A percentile compares a stretch with the other conserved stretches of the same genome.
phyloP scores from a whole-genome alignment of 768 basidiomycete species.

The Lyophyllum shimeji region DNA sequence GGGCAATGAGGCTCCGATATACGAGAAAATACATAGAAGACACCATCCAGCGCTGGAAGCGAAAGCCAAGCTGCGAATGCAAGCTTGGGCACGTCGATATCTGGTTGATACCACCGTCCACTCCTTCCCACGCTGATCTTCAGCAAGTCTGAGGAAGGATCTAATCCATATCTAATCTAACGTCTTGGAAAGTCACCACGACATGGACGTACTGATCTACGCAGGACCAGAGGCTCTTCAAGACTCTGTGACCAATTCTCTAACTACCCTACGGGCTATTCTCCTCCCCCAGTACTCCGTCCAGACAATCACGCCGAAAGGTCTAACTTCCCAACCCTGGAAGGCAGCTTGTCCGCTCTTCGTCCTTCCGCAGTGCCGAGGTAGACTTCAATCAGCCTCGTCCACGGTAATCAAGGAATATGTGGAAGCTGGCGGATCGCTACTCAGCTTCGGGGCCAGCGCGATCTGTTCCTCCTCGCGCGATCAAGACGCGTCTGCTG shows the following conservation, averaged over 20 bases:
- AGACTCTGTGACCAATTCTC: conserved; percentile 40
- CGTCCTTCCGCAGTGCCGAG: conserved; percentile 67
- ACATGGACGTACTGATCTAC: conserved; percentile 75
- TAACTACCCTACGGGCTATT: conserved; percentile 49
- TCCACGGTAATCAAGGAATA: conserved; percentile 54
- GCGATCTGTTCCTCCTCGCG: conserved; percentile 38
- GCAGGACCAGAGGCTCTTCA: conserved; percentile 58
- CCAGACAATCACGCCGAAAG: conserved; percentile 58
- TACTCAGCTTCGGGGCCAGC: conserved; percentile 64
- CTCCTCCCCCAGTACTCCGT: conserved; percentile 79
- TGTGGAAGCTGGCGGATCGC: conserved; percentile 66
- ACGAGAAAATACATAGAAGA: not conserved
- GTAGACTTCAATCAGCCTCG: conserved; percentile 37
- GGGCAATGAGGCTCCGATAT: not conserved
- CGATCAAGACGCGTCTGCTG: conserved; percentile 20
- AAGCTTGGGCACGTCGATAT: no score
- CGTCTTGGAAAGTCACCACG: not conserved
- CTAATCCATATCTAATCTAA: conserved; percentile 1
- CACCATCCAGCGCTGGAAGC: no score
- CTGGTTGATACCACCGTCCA: no score
- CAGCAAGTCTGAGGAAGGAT: not conserved
- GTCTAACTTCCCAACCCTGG: conserved; percentile 77
- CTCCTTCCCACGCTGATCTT: not conserved
- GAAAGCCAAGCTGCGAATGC: no score
- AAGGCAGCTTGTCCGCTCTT: conserved; percentile 70